Percentiles rank a stretch among this genome's conserved stretches.
Evolutionary conservation across 257 asterid genomes (phyloP).

Genomic region (Solanum medicagineum): DNA sequence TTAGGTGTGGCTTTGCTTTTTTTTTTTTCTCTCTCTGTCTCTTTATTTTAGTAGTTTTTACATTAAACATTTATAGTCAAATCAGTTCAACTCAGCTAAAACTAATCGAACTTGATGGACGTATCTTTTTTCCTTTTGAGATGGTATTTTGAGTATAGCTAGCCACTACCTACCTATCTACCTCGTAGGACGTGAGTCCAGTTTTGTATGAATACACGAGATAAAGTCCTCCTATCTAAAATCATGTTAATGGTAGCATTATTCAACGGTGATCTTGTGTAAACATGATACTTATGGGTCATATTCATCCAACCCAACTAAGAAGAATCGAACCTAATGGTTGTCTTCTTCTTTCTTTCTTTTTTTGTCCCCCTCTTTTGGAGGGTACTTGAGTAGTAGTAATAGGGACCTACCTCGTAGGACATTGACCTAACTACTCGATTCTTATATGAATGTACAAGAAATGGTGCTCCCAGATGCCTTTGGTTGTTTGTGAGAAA

Average conservation of each 20-base stretch:
- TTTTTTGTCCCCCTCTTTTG: not conserved
- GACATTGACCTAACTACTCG: not conserved
- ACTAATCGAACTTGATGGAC: not conserved
- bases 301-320: not conserved
- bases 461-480: not conserved
- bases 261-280: not conserved
- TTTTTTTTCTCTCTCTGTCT: not conserved
- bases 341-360: not conserved
- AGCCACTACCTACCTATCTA: not conserved
- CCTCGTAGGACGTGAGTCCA: not conserved
- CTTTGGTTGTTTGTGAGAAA: not conserved
- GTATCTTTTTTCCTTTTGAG: not conserved
- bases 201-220: not conserved
- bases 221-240: not conserved
- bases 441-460: not conserved
- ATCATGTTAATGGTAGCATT: not conserved
- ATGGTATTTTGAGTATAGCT: not conserved
- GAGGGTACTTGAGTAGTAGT: not conserved
- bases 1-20: conserved; percentile 16
- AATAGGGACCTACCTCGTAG: not conserved
- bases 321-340: not conserved
- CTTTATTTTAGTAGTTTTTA: too few relatives aligned
- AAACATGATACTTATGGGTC: not conserved
- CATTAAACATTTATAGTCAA: not conserved
- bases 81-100: not conserved